Evolutionary conservation across 495 filamentous ascomycete species (phyloP).

Genomic region (Saxophila tyrrhenica): DNA sequence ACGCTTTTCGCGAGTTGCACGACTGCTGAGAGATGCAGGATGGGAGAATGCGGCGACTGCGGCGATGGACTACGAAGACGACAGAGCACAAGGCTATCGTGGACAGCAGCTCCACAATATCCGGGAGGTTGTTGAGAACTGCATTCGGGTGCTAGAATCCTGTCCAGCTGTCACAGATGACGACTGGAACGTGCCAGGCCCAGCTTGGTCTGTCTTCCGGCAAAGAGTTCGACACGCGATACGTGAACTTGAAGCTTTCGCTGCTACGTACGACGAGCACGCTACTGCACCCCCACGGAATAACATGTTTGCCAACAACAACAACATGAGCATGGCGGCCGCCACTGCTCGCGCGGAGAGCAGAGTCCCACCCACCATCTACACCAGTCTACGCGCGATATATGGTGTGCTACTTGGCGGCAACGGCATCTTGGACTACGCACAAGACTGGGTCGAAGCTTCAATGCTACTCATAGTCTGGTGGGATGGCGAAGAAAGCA

Average conservation of each 20-base stretch:
- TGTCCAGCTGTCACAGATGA: slow-evolving; percentile 53
- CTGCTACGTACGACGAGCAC: slow-evolving; percentile 32
- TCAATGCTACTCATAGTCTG: slow-evolving; percentile 67
- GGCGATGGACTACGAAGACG: slow-evolving; percentile 33
- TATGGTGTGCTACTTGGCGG: slow-evolving; percentile 69
- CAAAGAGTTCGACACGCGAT: slow-evolving; percentile 54
- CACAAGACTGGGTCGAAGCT: slow-evolving; percentile 82
- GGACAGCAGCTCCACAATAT: slow-evolving; percentile 63
- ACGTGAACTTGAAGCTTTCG: slow-evolving; percentile 57
- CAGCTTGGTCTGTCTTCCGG: slow-evolving; percentile 70
- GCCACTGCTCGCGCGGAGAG: slow-evolving; percentile 67
- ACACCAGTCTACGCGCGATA: slow-evolving; percentile 60
- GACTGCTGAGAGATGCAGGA: slow-evolving; percentile 55
- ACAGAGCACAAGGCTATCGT: slow-evolving; percentile 53
- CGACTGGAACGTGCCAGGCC: slow-evolving; percentile 65
- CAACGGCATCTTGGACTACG: slow-evolving; percentile 53
- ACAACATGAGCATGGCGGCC: slow-evolving; percentile 40
- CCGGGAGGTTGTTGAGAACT: slow-evolving; percentile 52
- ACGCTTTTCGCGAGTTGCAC: slow-evolving; percentile 48
- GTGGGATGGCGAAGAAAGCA: slow-evolving; percentile 72
- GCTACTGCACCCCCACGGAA: slow-evolving; percentile 30
- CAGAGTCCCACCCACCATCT: slow-evolving; percentile 75
- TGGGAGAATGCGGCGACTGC: slow-evolving; percentile 59
- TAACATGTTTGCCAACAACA: slow-evolving; percentile 43
- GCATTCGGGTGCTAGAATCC: slow-evolving; percentile 51